Percentiles rank a stretch among this genome's conserved stretches.
Evolutionary conservation across 2,329 filamentous ascomycete species (phyloP).

Genomic region (Huntiella abstrusa): DNA sequence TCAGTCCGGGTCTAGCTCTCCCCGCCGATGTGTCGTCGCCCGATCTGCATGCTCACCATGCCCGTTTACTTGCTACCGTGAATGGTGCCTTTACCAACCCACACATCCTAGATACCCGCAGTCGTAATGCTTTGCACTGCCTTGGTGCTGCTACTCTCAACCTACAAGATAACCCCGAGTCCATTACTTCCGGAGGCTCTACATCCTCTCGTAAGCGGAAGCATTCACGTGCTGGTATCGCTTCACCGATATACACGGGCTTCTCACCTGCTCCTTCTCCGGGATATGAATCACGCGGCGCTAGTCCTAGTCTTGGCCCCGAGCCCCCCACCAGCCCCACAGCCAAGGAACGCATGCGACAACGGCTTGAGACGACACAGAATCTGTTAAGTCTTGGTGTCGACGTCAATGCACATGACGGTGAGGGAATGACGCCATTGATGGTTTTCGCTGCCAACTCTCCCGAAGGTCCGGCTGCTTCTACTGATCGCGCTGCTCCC

Average conservation of each 20-base stretch:
- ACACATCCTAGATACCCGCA: constrained; percentile 21
- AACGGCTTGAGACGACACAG: constrained; percentile 15
- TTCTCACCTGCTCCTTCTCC: constrained; percentile 10
- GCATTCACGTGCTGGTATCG: constrained; percentile 16
- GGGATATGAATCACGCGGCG: constrained; percentile 12
- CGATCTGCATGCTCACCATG: constrained; percentile 10
- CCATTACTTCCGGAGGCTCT: background rate
- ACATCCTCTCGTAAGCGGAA: constrained; percentile 20
- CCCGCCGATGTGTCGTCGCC: background rate
- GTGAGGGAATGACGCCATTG: constrained; percentile 31
- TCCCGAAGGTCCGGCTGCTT: constrained; percentile 22
- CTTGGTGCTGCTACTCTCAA: constrained; percentile 35
- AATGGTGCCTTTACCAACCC: constrained; percentile 13
- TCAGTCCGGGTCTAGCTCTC: background rate
- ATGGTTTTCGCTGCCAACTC: constrained; percentile 35
- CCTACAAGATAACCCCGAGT: constrained; percentile 14
- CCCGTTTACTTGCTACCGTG: constrained; percentile 13
- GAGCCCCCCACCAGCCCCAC: constrained; percentile 6
- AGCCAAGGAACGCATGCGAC: constrained; percentile 14
- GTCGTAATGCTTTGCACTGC: constrained; percentile 38
- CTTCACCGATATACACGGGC: background rate
- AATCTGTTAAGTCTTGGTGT: constrained; percentile 22
- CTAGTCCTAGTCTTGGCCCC: background rate
- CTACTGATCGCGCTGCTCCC: constrained; percentile 23
- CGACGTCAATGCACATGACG: constrained; percentile 34